A percentile compares a stretch with the other conserved stretches of the same genome.
These are phyloP conservation scores for Simmondsia chinensis DNA, from an alignment of 148 eudicot genomes.

Conservation along the genomic window DNA sequence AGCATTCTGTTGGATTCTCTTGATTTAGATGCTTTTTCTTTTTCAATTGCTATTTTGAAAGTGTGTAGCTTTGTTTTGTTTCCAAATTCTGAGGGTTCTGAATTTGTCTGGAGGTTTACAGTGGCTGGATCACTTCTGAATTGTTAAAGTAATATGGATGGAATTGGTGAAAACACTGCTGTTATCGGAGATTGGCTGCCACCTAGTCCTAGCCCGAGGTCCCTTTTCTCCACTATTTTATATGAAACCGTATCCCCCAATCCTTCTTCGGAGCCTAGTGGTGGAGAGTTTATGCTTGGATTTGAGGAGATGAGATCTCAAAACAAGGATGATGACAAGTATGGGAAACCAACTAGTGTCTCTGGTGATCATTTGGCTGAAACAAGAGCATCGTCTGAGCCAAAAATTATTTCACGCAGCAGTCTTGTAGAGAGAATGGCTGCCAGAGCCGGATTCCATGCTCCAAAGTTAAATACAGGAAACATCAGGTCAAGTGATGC, in stretches of 20 bases:
- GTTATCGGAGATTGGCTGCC: slow-evolving; percentile 38
- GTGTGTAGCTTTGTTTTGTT: no score
- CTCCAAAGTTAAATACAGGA: slow-evolving; percentile 51
- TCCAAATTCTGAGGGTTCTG: not conserved
- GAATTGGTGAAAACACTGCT: slow-evolving; percentile 33
- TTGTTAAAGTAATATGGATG: slow-evolving; percentile 23
- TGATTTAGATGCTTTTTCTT: not conserved
- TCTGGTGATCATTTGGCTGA: slow-evolving; percentile 11
- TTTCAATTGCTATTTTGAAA: not conserved
- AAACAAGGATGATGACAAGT: slow-evolving; percentile 15
- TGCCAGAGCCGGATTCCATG: slow-evolving; percentile 51
- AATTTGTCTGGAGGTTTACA: not conserved
- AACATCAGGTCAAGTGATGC: slow-evolving; percentile 22
- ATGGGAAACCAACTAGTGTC: not conserved
- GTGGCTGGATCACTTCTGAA: not conserved
- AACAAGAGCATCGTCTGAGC: slow-evolving; percentile 13
- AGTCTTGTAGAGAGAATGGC: slow-evolving; percentile 47
- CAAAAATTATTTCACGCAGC: slow-evolving; percentile 27
- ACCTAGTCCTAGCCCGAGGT: slow-evolving; percentile 37
- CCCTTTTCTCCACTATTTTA: slow-evolving; percentile 23
- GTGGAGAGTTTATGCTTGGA: slow-evolving; percentile 7
- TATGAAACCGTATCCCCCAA: slow-evolving; percentile 15
- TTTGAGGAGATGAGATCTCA: slow-evolving; percentile 8
- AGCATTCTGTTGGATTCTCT: no score
- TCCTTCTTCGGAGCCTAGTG: slow-evolving; percentile 2